phyloP scores from a whole-genome alignment of 1,284 basidiomycete species.

The Tausonia pullulans region DNA sequence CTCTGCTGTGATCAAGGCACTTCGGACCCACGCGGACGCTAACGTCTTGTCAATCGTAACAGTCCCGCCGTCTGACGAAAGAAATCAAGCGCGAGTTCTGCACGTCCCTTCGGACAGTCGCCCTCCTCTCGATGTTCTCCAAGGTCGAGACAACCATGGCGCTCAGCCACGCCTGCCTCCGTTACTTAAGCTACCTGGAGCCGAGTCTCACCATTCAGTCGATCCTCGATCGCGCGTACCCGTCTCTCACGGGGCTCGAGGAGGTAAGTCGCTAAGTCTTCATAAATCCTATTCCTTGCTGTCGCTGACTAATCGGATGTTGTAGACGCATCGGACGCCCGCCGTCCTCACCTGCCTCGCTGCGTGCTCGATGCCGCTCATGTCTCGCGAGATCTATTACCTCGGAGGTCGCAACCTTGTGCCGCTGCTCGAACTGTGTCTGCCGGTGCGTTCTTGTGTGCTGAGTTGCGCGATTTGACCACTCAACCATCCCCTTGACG shows the following conservation, averaged over 20 bases:
- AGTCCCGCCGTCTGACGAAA: constrained; percentile 67
- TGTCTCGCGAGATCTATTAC: constrained; percentile 62
- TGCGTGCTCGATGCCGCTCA: constrained; percentile 63
- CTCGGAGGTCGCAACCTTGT: constrained; percentile 77
- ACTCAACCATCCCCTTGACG: not conserved
- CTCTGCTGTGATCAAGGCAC: too few species aligned
- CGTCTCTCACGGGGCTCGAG: constrained; percentile 83
- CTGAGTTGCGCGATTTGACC: not conserved
- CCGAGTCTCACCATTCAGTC: constrained; percentile 84
- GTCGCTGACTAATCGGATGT: not conserved
- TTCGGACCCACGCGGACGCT: too few species aligned
- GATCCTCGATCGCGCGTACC: constrained; percentile 80
- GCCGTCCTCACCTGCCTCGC: constrained; percentile 82
- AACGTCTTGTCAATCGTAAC: constrained; percentile 27
- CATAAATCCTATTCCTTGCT: not conserved
- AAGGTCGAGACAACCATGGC: constrained; percentile 50
- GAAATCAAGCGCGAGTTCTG: constrained; percentile 77
- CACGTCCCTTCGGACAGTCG: constrained; percentile 68
- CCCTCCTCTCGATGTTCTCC: constrained; percentile 88
- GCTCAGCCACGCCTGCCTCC: constrained; percentile 37
- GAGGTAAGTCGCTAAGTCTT: constrained; percentile 45
- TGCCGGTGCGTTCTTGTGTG: constrained; percentile 45
- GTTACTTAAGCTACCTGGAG: constrained; percentile 58
- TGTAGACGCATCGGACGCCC: constrained; percentile 74
- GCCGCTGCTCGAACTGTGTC: constrained; percentile 75